Evolutionary conservation across 2,329 filamentous ascomycete species (phyloP).

Genomic region (Madurella mycetomatis): DNA sequence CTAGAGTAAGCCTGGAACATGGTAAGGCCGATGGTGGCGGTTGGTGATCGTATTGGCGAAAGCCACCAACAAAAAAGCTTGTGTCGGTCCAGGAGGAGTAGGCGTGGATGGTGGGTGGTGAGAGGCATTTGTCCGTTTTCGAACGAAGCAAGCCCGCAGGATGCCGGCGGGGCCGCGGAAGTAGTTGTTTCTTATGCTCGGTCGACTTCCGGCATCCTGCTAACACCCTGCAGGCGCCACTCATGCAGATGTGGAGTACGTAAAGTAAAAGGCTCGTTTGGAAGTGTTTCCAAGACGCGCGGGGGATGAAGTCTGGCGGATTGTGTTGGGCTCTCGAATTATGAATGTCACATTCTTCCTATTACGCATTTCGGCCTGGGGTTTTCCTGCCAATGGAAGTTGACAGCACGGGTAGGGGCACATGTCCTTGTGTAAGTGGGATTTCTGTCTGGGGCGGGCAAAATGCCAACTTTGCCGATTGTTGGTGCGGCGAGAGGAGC

Average conservation of each 20-base stretch:
- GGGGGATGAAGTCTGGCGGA: too few relatives aligned
- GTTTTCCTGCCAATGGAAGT: background rate
- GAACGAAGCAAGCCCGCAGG: too few relatives aligned
- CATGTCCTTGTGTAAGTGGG: background rate
- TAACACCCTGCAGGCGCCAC: too few relatives aligned
- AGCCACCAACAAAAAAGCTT: background rate
- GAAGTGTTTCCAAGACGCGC: too few relatives aligned
- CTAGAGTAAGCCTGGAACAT: background rate
- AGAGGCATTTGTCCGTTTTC: background rate
- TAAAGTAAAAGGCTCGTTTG: too few relatives aligned
- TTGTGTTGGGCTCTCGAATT: too few relatives aligned
- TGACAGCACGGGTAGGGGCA: background rate
- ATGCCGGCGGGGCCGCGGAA: too few relatives aligned
- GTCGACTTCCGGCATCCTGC: too few relatives aligned
- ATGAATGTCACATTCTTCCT: background rate
- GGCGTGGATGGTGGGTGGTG: background rate
- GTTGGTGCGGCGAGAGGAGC: too few relatives aligned
- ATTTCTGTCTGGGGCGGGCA: background rate
- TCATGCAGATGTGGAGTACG: too few relatives aligned
- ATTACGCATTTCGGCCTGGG: background rate
- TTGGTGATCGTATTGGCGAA: background rate
- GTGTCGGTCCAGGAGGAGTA: background rate
- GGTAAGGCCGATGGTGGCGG: background rate
- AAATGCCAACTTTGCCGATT: too few relatives aligned
- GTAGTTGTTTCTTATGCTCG: too few relatives aligned